phyloP scores from a whole-genome alignment of 768 basidiomycete genomes.

The Pulveroboletus frians region DNA sequence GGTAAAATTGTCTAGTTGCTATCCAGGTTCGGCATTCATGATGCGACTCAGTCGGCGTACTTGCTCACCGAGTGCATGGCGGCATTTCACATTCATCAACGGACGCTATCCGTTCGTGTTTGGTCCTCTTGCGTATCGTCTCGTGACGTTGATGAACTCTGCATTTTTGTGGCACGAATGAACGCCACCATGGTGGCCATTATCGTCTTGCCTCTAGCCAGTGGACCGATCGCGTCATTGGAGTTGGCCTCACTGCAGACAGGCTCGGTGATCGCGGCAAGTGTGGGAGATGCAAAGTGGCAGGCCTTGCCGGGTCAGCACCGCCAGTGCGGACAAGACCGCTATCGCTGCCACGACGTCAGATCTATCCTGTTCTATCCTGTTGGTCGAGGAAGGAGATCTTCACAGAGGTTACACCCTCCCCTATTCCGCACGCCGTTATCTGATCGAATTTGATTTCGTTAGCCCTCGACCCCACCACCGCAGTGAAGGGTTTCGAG shows the following conservation, averaged over 20 bases:
- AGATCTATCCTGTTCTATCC: slow-evolving; percentile 11
- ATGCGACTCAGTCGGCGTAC: background rate
- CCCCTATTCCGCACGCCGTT: slow-evolving; percentile 7
- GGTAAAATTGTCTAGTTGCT: background rate
- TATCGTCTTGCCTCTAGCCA: background rate
- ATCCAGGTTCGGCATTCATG: background rate
- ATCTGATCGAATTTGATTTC: slow-evolving; percentile 16
- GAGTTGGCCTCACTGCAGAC: slow-evolving; percentile 14
- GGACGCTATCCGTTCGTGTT: background rate
- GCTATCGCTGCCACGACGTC: slow-evolving; percentile 6
- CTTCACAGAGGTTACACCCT: slow-evolving; percentile 33
- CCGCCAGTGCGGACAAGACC: background rate
- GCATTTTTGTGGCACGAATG: slow-evolving; percentile 2
- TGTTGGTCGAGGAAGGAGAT: slow-evolving; percentile 23
- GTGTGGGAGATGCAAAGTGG: background rate
- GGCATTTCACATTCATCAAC: slow-evolving; percentile 3
- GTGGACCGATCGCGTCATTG: slow-evolving; percentile 1
- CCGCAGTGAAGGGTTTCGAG: slow-evolving; percentile 46
- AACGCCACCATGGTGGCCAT: slow-evolving; percentile 7
- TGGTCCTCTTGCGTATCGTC: slow-evolving; percentile 9
- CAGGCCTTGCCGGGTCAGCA: slow-evolving; percentile 4
- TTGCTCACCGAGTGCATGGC: slow-evolving; percentile 4
- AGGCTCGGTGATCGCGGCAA: slow-evolving; percentile 15
- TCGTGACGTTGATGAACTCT: slow-evolving; percentile 9
- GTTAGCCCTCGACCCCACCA: slow-evolving; percentile 46